phyloP scores from a whole-genome alignment of 345 rosid species.

The Camelina sativa region DNA sequence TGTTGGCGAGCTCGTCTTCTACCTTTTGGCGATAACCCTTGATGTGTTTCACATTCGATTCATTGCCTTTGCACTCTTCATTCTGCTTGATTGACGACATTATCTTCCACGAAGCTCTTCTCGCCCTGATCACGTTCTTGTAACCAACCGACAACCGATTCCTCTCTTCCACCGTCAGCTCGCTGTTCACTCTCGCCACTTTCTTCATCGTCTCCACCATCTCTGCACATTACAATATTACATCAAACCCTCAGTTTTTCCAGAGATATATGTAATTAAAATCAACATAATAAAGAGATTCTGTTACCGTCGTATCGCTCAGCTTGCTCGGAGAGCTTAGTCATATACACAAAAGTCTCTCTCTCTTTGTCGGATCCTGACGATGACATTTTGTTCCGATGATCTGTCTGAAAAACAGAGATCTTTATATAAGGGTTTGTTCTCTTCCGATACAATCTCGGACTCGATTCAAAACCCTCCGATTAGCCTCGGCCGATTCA shows the following conservation, averaged over 20 bases:
- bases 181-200: constrained; percentile 77
- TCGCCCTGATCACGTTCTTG: constrained; percentile 83
- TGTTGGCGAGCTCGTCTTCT: constrained; percentile 87
- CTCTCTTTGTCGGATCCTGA: constrained; percentile 80
- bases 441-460: no score
- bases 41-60: constrained; percentile 79
- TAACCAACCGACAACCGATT: constrained; percentile 94
- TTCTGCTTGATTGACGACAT: constrained; percentile 98
- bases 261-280: background rate
- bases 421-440: background rate
- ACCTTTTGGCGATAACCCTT: constrained; percentile 87
- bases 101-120: constrained; percentile 96
- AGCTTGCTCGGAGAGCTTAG: constrained; percentile 96
- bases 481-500: no score
- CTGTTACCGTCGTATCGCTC: constrained; percentile 84
- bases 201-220: constrained; percentile 99
- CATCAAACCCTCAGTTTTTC: background rate
- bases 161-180: constrained; percentile 95
- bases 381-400: constrained; percentile 39
- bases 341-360: constrained; percentile 81
- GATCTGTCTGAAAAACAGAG: constrained; percentile 15
- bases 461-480: no score
- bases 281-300: background rate
- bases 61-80: constrained; percentile 92
- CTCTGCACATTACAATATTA: constrained; percentile 51